Base-by-base conservation (phyloP, 2,329 filamentous ascomycete genomes). In the Paracorniculantispora psalliotae region DNA sequence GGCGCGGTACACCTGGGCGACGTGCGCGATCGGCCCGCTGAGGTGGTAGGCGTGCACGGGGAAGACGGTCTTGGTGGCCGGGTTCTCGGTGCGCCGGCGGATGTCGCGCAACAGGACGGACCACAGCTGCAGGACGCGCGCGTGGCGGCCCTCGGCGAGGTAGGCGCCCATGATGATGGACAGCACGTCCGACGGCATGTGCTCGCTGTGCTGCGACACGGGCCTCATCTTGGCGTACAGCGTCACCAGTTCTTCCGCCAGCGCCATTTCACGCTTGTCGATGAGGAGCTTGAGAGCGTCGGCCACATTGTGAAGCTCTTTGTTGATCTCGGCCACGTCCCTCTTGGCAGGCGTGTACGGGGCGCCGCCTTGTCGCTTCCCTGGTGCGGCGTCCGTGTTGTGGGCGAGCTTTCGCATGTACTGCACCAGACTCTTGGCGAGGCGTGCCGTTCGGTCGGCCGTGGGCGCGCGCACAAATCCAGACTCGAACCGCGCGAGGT, bases 161-260 rank as follows among this genome's bases (percentile, higher is more conserved):
- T 89, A 81, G 0, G 84, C 79, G 23, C 80, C 75, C 88, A 96
- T 92, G 60, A 93, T 72, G 9, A 86, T 80, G 52, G 79, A 78
- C 23, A 90, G 73, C 57, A 92, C 73, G 17, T 75, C 70, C 2
- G 84, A 72, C 0, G 86, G 82, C 17, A 82, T 73, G 1, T 71
- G 62, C 10, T 74, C 68, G 15, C 67, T 59, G 47, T 62, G 61
- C 46, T 71, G 63, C 35, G 68, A 66, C 19, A 72, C 61, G 0
- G 73, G 73, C 28, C 79, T 73, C 21, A 76, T 65, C 48, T 71
- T 69, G 30, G 73, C 71, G 65, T 84, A 89, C 51, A 82, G 68
- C 30, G 80, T 73, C 63, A 87, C 79, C 6, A 91, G 72, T 57
- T 82, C 73, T 61, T 81, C 73, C 17, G 83, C 81, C 6, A 86